Evolutionary conservation across 345 rosid genomes (phyloP), one percentile per base, ranked within the genome.

Genomic region (Clausena lansium): DNA sequence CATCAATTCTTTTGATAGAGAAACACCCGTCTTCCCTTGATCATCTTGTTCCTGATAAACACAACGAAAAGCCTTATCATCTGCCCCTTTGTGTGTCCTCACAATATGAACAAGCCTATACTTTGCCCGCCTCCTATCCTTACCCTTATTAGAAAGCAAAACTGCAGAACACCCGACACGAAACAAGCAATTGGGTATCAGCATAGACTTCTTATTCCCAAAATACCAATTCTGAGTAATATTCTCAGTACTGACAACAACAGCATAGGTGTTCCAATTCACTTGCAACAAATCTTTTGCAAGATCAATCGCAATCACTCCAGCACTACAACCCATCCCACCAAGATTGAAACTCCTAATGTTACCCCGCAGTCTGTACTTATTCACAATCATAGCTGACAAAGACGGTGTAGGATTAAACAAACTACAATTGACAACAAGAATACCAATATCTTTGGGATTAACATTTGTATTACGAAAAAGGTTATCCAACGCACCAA

Each of bases 291-390:
- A 65, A 80, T 88, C 91, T 58, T 86, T 90, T 6, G 96, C 94
- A 5, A 91, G 83, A 81, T 88, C 94, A 52, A 91, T 72, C 1
- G 92, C 88, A 9, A 91, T 88, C 22, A 91, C 86, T 41, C 96
- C 91, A 65, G 96, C 96, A 82, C 94, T 91, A 77, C 96, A 91
- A 19, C 96, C 96, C 96, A 91, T 91, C n/a, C 94, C 96, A 30
- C 96, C 94, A 32, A 91, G 86, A 73, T 84, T 90, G 41, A 77
- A 90, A 75, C 91, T 90, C 82, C 81, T 79, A 35, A 90, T 81
- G 67, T 90, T 90, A 27, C 94, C 91, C 58, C 94, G 87, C 33
- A 91, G 61, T 67, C 84, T 90, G 67, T 88, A 91, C 58, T 79
- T 90, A 13, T 89, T 91, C 72, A 91, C 87, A 45, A 90, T 88